Base-by-base conservation (phyloP, 2,329 filamentous ascomycete species). In the Colletotrichum lentis region DNA sequence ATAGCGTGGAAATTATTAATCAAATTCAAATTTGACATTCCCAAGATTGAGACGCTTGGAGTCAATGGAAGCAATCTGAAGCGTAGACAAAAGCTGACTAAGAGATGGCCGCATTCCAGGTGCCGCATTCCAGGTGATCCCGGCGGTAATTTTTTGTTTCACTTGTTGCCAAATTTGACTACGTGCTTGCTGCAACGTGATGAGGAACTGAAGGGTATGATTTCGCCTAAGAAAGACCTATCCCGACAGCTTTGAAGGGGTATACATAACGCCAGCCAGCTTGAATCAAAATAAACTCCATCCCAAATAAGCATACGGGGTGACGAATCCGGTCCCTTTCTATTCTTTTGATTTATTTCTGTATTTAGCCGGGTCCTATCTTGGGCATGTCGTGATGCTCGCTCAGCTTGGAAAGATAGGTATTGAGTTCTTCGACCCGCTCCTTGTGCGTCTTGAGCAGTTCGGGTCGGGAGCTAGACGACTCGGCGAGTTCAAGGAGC, bases 311-410 rank as follows among this genome's bases (percentile, higher is more conserved):
- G 55, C 24, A 46, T 22, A 58, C 22, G 10, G 22, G 53, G n/a
- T 14, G 35, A 35, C 31, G 31, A 35, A 16, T 12, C 53, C 12
- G 16, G 27, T 3, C 14, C 7, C 41, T 50, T 37, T 18, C 31
- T 35, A 7, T 35, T 35, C 8, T 35, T 10, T 2, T 35, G 10
- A 1, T 35, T 35, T 35, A 8, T 2, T 31, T 35, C 8, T 31
- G 1, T 18, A 8, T 16, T 55, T 52, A 89, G 46, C 86, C 86
- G 0, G 86, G 86, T 12, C 86, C 86, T 64, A 89, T 89, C 81
- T 88, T 88, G 73, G 86, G 86, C 94, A 99, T 99, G 77, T 99
- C 96, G 79, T 99, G 95, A 81, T 99, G 96, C 80, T 99, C 96
- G 80, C 93, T 97, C 75, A 99, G 80, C 72, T 90, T 91, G 72